A percentile compares a stretch with the other conserved stretches of the same genome.
phyloP scores from a whole-genome alignment of 176 grass and related monocot species.

The Musa beccarii region DNA sequence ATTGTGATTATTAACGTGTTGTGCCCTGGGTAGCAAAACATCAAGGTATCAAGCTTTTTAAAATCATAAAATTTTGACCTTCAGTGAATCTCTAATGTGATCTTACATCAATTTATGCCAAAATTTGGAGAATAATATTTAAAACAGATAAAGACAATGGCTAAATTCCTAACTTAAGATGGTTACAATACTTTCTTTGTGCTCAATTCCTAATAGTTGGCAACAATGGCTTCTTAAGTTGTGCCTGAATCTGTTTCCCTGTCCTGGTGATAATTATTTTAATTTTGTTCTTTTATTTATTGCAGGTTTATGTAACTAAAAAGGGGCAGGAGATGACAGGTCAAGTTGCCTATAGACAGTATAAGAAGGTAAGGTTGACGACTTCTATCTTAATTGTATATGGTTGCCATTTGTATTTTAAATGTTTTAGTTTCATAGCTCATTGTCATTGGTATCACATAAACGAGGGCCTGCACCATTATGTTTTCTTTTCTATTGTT shows the following conservation, averaged over 20 bases:
- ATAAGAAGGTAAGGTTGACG: constrained; percentile 36
- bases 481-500: background rate
- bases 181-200: background rate
- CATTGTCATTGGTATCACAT: background rate
- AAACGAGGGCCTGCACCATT: background rate
- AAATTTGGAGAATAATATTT: background rate
- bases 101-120: background rate
- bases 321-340: constrained; percentile 68
- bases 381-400: background rate
- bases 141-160: background rate
- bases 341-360: constrained; percentile 54
- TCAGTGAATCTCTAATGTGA: background rate
- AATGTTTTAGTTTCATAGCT: background rate
- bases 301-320: constrained; percentile 81
- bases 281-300: background rate
- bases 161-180: background rate
- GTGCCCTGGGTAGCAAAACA: too few species aligned
- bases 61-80: too few species aligned
- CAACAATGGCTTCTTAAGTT: background rate
- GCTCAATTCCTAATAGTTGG: background rate
- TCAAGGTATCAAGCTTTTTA: too few species aligned
- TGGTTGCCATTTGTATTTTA: constrained; percentile 1
- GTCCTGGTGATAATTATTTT: constrained; percentile 38
- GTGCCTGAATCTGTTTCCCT: background rate
- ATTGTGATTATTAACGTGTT: too few species aligned